A percentile compares a stretch with the other conserved stretches of the same genome.
Evolutionary conservation across 352 stramenopile species (phyloP).

Genomic region (Achlya hypogyna): DNA sequence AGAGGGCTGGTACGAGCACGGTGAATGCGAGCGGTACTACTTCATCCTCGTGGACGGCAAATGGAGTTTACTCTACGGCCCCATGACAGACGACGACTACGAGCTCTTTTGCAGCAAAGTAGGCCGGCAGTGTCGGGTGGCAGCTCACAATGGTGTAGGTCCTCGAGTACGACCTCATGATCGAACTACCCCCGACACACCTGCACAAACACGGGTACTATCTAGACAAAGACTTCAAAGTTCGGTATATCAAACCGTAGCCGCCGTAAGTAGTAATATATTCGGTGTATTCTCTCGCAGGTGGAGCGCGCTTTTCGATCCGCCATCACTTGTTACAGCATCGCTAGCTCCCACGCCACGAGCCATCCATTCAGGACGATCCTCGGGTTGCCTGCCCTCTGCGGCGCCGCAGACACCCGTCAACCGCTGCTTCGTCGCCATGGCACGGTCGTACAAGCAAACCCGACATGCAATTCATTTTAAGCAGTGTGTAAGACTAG

Average conservation of each 20-base stretch:
- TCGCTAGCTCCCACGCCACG: no score
- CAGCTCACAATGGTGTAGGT: constrained; percentile 30
- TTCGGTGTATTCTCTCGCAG: not conserved
- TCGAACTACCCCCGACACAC: constrained; percentile 70
- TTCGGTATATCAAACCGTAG: constrained; percentile 14
- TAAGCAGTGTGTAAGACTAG: not conserved
- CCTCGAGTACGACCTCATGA: constrained; percentile 43
- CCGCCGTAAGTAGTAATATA: not conserved
- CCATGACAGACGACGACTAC: constrained; percentile 80
- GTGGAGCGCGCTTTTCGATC: no score
- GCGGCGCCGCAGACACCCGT: no score
- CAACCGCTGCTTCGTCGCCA: no score
- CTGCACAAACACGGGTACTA: constrained; percentile 76
- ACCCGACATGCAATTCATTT: not conserved
- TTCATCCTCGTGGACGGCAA: constrained; percentile 74
- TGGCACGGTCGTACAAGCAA: no score
- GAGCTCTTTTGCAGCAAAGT: constrained; percentile 68
- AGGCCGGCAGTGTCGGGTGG: not conserved
- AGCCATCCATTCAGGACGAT: no score
- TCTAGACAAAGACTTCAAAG: constrained; percentile 48
- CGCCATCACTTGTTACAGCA: no score
- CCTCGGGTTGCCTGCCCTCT: no score
- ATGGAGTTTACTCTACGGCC: constrained; percentile 78
- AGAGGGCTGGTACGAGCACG: constrained; percentile 83
- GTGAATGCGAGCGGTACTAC: constrained; percentile 81